phyloP scores from a whole-genome alignment of 306 rosid species.

The Trifolium repens region DNA sequence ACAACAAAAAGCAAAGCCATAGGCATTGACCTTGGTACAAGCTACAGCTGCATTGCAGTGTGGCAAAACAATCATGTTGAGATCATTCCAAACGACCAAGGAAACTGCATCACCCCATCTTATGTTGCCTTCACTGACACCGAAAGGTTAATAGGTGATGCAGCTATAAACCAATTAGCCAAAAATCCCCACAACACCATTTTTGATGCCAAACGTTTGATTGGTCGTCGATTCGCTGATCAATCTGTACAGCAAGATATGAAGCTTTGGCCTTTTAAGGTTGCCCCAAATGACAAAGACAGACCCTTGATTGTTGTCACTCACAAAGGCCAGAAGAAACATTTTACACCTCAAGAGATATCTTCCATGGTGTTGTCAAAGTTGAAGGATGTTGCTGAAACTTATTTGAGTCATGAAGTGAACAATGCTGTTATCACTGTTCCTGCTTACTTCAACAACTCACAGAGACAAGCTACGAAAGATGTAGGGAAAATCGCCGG shows the following conservation, averaged over 20 bases:
- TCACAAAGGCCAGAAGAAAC: constrained; percentile 42
- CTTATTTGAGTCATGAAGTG: constrained; percentile 24
- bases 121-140: constrained; percentile 42
- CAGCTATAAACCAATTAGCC: constrained; percentile 39
- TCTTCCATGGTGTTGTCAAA: constrained; percentile 47
- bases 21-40: constrained; percentile 55
- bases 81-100: constrained; percentile 51
- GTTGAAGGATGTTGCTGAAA: constrained; percentile 49
- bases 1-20: constrained; percentile 42
- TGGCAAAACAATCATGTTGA: constrained; percentile 52
- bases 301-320: constrained; percentile 41
- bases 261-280: constrained; percentile 50
- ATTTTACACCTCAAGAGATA: constrained; percentile 37
- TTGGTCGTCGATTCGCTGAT: constrained; percentile 42
- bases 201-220: constrained; percentile 47
- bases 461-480: constrained; percentile 53
- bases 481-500: constrained; percentile 51
- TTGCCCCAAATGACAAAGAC: constrained; percentile 22
- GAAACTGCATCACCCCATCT: constrained; percentile 50
- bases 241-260: constrained; percentile 38
- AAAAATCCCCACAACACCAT: constrained; percentile 43
- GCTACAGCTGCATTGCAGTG: constrained; percentile 51
- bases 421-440: constrained; percentile 47
- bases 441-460: constrained; percentile 51
- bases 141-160: constrained; percentile 42